Evolutionary conservation across 2,329 filamentous ascomycete species (phyloP).

Genomic region (Sporothrix globosa): DNA sequence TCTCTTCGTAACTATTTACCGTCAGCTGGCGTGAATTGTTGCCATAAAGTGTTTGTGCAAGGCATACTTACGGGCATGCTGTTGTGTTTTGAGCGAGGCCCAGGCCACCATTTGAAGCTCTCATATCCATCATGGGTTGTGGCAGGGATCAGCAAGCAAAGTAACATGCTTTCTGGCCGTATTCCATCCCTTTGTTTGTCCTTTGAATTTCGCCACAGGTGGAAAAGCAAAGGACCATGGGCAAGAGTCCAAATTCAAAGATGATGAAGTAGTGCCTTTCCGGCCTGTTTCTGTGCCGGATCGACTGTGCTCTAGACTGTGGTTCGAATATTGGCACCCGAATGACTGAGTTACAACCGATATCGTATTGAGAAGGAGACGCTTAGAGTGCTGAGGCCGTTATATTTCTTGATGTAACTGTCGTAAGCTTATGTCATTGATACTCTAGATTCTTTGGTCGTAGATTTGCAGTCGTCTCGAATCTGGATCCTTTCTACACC

Average conservation of each 20-base stretch:
- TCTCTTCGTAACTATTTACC: slow-evolving; percentile 39
- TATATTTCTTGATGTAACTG: too few relatives aligned
- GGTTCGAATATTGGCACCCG: neutral
- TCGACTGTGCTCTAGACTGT: neutral
- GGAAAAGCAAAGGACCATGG: neutral
- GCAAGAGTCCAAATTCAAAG: neutral
- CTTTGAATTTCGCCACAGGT: neutral
- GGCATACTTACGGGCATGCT: slow-evolving; percentile 30
- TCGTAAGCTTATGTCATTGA: too few relatives aligned
- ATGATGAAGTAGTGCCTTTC: neutral
- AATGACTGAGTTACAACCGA: too few relatives aligned
- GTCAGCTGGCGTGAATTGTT: neutral
- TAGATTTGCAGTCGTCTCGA: neutral
- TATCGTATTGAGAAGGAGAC: too few relatives aligned
- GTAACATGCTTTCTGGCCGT: slow-evolving; percentile 13
- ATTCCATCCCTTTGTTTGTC: neutral
- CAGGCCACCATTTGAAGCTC: slow-evolving; percentile 24
- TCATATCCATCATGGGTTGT: slow-evolving; percentile 21
- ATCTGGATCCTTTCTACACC: neutral
- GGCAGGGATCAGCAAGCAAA: slow-evolving; percentile 5
- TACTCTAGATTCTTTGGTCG: neutral
- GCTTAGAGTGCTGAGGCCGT: neutral
- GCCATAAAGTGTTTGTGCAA: neutral
- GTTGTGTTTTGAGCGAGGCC: slow-evolving; percentile 20
- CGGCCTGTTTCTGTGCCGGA: neutral